Evolutionary conservation across 2,329 filamentous ascomycete genomes (phyloP), one percentile per base, ranked within the genome.

Genomic region (Pseudopithomyces maydicus): DNA sequence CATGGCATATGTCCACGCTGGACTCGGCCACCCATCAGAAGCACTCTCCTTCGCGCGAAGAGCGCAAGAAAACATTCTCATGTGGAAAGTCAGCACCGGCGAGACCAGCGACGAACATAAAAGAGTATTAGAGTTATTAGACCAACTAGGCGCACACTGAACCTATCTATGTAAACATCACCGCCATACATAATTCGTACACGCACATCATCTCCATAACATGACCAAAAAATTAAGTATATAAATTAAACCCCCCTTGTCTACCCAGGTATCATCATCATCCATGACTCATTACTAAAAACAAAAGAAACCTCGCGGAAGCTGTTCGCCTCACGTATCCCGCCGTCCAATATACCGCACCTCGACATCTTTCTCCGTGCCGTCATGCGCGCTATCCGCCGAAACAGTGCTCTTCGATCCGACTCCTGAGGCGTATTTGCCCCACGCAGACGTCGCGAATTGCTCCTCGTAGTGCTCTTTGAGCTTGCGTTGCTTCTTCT

Each of bases 401-500:
- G 36, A 38, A 17, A 56, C 36, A 1, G 23, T 42, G 38, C n/a
- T 42, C 36, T 26, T 47, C 17, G 39, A 33, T 43, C 22, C 23
- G n/a, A 20, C 14, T 5, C 33, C 44, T 12, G 45, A 22, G 14
- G 35, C 35, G 22, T 58, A 47, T 12, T 33, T 38, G 17, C 48
- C 38, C 48, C 48, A 51, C 5, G 15, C 44, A 12, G 42, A 43
- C 1, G 35, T 49, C 11, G 43, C 51, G 15, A 57, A 54, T 47
- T 57, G 56, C n/a, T 35, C 42, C 17, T 58, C 56, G 22, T 58
- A 58, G 22, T 58, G 56, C 47, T 75, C 70, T 54, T 74, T 75
- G 8, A 74, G 57, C 22, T 56, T 70, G 29, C 71, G 59, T 46
- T 74, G 71, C 33, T 63, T 58, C 56, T 66, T 68, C 42, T 75